Evolutionary conservation across 176 grass and related monocot genomes (phyloP), one percentile per base, ranked within the genome.

Genomic region (Tuctoria greenei): DNA sequence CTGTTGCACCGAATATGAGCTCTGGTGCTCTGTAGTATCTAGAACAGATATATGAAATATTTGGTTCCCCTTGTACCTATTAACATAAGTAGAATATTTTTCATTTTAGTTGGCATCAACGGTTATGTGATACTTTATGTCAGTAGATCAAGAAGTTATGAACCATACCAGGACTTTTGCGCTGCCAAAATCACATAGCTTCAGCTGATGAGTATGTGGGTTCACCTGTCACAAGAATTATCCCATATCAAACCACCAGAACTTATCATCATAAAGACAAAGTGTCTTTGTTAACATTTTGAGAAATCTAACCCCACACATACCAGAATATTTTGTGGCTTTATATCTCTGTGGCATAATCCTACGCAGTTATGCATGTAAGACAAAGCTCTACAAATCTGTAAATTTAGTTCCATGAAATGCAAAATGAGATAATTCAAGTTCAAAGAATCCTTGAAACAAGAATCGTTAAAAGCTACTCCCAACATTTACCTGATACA

Each of bases 11-110:
- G 83, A 96, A 96, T 80, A 96, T 96, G 64, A 92, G 86, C 66
- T 96, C 93, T 66, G 93, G 93, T 67, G 93, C 93, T 92, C 93
- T 85, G 59, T 96, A 96, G 46, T 92, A 96, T 85, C 93, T 87
- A 43, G 93, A 96, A 73, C 93, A 96, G 49, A 96, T 96, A 59
- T 96, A 96, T 65, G 93, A 92, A 83, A 96, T 96, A 85, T 96
- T 96, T 40, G 86, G 86, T 82, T 96, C 93, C 16, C 93, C 93
- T 83, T 81, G 82, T 36, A 96, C 93, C 93, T 96, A 79, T 52
- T 27, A 26, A 70, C 40, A 85, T 35, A 44, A 40, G 16, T 72
- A 57, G 64, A 56, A 35, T 47, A 60, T 63, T 76, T 76, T 60
- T 59, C 21, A 72, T 11, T 83, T 75, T 60, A 74, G 62, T 42